Percentiles rank a stretch among this genome's conserved stretches.
Evolutionary conservation across 768 basidiomycete genomes (phyloP).

Genomic region (Mrakia hoshinonis): DNA sequence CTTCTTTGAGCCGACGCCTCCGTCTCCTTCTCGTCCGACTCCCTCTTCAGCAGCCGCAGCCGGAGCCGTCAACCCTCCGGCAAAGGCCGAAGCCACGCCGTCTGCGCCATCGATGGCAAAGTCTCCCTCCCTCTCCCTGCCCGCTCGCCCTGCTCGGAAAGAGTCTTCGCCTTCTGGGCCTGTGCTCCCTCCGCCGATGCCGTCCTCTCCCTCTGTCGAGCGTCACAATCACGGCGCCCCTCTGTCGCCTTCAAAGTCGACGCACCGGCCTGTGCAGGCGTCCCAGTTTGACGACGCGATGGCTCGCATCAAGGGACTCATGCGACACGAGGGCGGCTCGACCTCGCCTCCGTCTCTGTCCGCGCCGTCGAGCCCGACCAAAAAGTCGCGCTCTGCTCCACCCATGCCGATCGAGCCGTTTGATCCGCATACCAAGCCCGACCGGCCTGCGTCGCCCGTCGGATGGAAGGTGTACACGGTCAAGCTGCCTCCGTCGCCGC

Average conservation of each 20-base stretch:
- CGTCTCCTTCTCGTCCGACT: neutral
- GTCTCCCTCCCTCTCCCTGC: neutral
- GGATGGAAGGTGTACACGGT: constrained; percentile 41
- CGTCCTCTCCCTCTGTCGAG: neutral
- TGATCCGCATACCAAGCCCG: constrained; percentile 31
- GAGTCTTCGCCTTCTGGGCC: neutral
- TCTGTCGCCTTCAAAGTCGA: neutral
- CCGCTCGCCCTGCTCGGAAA: neutral
- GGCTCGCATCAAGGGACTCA: constrained; percentile 22
- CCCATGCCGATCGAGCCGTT: neutral
- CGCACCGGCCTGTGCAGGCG: neutral
- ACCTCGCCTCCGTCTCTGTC: neutral
- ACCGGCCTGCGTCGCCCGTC: constrained; percentile 38
- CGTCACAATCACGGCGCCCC: neutral
- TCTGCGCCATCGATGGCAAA: neutral
- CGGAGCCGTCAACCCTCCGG: neutral
- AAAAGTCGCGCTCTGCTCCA: neutral
- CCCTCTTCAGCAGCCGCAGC: neutral
- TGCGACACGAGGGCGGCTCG: neutral
- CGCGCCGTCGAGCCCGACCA: constrained; percentile 7
- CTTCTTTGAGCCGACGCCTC: constrained; percentile 12
- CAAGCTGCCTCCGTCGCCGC: constrained; percentile 31
- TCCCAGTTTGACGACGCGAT: constrained; percentile 22
- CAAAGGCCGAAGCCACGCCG: neutral
- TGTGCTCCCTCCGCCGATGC: neutral